A percentile compares a stretch with the other conserved stretches of the same genome.
These are phyloP conservation scores for Pseudocercospora musae DNA, from an alignment of 2,329 filamentous ascomycete species.

Conservation along the genomic window DNA sequence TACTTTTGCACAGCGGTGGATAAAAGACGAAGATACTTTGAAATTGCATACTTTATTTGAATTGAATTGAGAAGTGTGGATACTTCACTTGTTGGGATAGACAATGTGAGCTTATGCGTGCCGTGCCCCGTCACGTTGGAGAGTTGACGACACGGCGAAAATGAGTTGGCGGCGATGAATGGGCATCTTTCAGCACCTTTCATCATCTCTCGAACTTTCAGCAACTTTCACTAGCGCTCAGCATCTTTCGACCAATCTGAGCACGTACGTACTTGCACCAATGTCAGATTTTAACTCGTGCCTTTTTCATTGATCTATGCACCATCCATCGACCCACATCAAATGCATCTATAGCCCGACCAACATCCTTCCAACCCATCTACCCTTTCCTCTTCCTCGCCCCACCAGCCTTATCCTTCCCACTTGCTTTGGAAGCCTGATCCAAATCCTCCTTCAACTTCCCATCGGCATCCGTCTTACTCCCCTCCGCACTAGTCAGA, in stretches of 20 bases:
- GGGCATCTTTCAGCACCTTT: no score
- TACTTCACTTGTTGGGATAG: no score
- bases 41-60: neutral
- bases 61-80: neutral
- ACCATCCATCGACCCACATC: neutral
- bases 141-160: no score
- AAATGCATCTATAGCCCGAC: neutral
- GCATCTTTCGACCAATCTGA: no score
- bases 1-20: conserved; percentile 5
- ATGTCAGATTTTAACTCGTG: no score
- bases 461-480: conserved; percentile 14
- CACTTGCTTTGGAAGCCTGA: conserved; percentile 6
- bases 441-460: conserved; percentile 20
- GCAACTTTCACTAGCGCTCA: no score
- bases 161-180: no score
- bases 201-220: no score
- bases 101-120: no score
- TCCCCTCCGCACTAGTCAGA: conserved; percentile 32
- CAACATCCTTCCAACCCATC: neutral
- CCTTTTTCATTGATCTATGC: neutral
- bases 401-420: conserved; percentile 14
- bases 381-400: conserved; percentile 6
- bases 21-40: neutral
- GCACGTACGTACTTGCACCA: no score
- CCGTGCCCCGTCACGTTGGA: no score